phyloP scores from a whole-genome alignment of 2,329 filamentous ascomycete genomes.

The Leptographium lundbergii region DNA sequence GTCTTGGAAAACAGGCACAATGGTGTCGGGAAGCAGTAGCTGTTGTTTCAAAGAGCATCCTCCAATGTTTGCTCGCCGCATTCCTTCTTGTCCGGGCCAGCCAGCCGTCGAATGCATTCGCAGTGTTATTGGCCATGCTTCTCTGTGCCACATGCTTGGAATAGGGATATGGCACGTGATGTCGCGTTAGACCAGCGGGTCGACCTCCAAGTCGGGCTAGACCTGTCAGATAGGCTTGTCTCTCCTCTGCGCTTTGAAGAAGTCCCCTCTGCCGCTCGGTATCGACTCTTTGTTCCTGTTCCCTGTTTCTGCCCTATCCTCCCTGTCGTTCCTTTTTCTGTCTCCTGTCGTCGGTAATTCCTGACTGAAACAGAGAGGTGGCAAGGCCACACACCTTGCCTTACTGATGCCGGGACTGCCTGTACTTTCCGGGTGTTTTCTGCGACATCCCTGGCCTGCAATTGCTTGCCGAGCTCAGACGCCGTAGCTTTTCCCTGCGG shows the following conservation, averaged over 20 bases:
- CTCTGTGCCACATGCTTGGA: too few species aligned
- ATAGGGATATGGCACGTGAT: background rate
- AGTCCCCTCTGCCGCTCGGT: too few species aligned
- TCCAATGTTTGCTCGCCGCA: too few species aligned
- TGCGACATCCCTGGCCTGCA: background rate
- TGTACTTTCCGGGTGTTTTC: too few species aligned
- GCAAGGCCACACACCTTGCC: too few species aligned
- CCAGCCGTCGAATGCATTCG: too few species aligned
- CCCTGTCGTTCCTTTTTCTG: background rate
- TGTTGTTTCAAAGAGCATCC: too few species aligned
- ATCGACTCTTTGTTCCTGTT: background rate
- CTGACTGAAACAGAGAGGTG: background rate
- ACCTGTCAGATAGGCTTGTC: background rate
- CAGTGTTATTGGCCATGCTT: background rate
- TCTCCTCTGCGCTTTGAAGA: background rate
- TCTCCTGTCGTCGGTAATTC: background rate
- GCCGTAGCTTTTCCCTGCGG: too few species aligned
- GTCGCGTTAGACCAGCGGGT: background rate
- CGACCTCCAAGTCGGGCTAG: background rate
- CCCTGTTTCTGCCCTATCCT: background rate
- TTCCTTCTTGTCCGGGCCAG: too few species aligned
- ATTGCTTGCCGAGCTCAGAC: background rate
- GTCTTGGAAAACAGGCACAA: too few species aligned
- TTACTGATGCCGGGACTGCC: background rate
- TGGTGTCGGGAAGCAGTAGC: too few species aligned